phyloP scores from a whole-genome alignment of 331 rosid genomes.

The Acacia concinna region DNA sequence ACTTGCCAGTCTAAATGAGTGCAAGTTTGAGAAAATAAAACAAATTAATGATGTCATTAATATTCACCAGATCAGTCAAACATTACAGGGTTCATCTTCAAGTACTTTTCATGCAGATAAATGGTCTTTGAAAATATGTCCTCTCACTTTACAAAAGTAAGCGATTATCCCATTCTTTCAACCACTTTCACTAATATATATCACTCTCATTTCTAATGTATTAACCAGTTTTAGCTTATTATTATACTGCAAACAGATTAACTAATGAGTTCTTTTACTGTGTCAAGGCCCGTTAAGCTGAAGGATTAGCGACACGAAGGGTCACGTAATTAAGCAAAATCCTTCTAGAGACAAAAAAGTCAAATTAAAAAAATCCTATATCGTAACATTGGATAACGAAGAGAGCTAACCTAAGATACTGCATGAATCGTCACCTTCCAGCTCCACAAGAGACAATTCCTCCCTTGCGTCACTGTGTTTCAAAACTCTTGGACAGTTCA shows the following conservation, averaged over 20 bases:
- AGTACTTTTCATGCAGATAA: background rate
- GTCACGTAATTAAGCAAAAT: background rate
- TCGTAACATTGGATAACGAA: background rate
- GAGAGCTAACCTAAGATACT: background rate
- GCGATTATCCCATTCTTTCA: background rate
- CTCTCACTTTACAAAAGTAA: background rate
- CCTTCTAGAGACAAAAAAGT: background rate
- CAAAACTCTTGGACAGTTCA: constrained; percentile 27
- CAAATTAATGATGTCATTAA: background rate
- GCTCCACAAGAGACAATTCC: constrained; percentile 15
- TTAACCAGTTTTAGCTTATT: background rate
- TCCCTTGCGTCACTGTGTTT: constrained; percentile 25
- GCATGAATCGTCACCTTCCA: constrained; percentile 20
- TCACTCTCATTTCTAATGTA: background rate
- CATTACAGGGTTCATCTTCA: background rate
- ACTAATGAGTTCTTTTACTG: background rate
- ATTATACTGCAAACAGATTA: background rate
- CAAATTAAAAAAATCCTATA: background rate
- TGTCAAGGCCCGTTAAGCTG: background rate
- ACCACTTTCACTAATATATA: background rate
- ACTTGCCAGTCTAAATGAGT: background rate
- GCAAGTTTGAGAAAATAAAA: background rate
- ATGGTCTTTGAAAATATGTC: background rate
- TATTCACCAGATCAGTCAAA: background rate
- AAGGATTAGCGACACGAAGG: background rate